A percentile compares a stretch with the other conserved stretches of the same genome.
phyloP scores from a whole-genome alignment of 352 stramenopile genomes.

The Aphanomyces euteiches region DNA sequence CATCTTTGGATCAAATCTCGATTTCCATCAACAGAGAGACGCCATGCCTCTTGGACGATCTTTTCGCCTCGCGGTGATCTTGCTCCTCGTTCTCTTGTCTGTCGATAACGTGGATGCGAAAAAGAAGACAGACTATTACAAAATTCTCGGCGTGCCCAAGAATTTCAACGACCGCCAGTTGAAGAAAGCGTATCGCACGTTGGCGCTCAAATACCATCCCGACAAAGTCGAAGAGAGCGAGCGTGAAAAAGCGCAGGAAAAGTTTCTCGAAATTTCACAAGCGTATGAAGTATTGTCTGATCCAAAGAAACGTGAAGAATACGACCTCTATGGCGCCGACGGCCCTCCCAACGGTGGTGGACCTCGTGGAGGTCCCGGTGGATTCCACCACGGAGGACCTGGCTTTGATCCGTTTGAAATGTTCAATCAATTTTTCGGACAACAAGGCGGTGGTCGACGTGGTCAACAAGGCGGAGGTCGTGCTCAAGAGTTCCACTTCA shows the following conservation, averaged over 20 bases:
- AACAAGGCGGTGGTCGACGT: conserved; percentile 33
- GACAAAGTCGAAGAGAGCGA: conserved; percentile 34
- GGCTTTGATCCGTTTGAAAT: conserved; percentile 34
- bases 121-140: conserved; percentile 39
- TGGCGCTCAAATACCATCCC: conserved; percentile 36
- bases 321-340: conserved; percentile 31
- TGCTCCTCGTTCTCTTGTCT: conserved; percentile 7
- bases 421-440: conserved; percentile 34
- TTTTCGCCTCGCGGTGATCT: background rate
- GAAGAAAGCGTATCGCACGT: conserved; percentile 36
- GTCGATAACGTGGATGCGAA: background rate
- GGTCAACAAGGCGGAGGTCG: conserved; percentile 43
- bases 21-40: conserved; percentile 2
- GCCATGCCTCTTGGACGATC: background rate
- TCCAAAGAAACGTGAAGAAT: conserved; percentile 35
- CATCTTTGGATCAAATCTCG: background rate
- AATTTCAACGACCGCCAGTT: conserved; percentile 42
- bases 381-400: conserved; percentile 1
- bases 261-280: conserved; percentile 33
- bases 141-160: conserved; percentile 47
- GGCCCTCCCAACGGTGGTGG: background rate
- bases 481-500: conserved; percentile 68
- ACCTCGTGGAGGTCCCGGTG: conserved; percentile 1
- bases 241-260: conserved; percentile 31
- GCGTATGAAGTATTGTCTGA: conserved; percentile 34